Evolutionary conservation across 1,139 yeast genomes (phyloP).

Genomic region (Lizanozyma gosingica): DNA sequence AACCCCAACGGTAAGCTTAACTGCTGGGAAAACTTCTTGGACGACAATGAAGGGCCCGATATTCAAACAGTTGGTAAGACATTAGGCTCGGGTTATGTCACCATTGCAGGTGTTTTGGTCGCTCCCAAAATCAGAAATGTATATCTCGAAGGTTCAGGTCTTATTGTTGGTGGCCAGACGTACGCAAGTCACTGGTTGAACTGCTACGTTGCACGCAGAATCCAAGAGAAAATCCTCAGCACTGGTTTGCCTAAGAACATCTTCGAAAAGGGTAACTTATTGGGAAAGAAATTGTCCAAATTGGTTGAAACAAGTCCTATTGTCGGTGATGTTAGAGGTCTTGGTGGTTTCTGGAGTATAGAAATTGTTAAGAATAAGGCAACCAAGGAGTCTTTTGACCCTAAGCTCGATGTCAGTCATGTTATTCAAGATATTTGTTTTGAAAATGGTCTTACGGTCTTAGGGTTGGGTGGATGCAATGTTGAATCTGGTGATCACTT

Average conservation of each 20-base stretch:
- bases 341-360: constrained; percentile 53
- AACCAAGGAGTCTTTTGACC: constrained; percentile 39
- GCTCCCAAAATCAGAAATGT: constrained; percentile 41
- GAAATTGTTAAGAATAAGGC: constrained; percentile 44
- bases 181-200: constrained; percentile 56
- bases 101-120: constrained; percentile 51
- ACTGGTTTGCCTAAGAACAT: constrained; percentile 40
- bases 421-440: constrained; percentile 25
- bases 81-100: constrained; percentile 53
- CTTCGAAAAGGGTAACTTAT: constrained; percentile 37
- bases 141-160: constrained; percentile 35
- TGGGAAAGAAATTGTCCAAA: constrained; percentile 33
- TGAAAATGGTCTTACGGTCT: constrained; percentile 33
- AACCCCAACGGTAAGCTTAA: constrained; percentile 32
- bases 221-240: constrained; percentile 42
- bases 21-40: constrained; percentile 36
- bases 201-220: constrained; percentile 50
- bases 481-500: constrained; percentile 42
- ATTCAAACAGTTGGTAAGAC: constrained; percentile 57
- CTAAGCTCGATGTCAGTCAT: constrained; percentile 21
- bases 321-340: constrained; percentile 53
- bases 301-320: constrained; percentile 23
- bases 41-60: constrained; percentile 45
- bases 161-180: constrained; percentile 47
- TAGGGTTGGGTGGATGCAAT: constrained; percentile 38